Percentiles rank a stretch among this genome's conserved stretches.
phyloP scores from a whole-genome alignment of 1,284 basidiomycete genomes.

The Rhodotorula sp. region DNA sequence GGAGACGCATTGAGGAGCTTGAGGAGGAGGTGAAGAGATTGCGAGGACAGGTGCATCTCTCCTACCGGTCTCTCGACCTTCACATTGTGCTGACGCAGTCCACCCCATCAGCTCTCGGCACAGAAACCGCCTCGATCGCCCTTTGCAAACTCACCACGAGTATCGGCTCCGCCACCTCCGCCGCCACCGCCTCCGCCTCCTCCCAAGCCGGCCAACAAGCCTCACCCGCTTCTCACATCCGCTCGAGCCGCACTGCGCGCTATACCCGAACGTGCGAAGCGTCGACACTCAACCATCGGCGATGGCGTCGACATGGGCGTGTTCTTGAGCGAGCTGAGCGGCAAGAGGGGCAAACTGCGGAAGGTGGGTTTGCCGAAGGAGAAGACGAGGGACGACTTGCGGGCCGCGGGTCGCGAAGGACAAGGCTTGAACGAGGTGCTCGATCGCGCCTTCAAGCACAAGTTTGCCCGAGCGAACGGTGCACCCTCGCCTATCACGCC shows the following conservation, averaged over 20 bases:
- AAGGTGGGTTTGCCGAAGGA: slow-evolving; percentile 19
- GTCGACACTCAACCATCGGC: slow-evolving; percentile 2
- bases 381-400: background rate
- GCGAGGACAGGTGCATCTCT: slow-evolving; percentile 2
- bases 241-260: slow-evolving; percentile 12
- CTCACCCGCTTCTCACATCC: slow-evolving; percentile 19
- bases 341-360: slow-evolving; percentile 7
- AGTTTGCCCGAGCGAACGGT: background rate
- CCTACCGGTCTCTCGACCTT: too few species aligned
- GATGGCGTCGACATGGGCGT: slow-evolving; percentile 19
- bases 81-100: background rate
- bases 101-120: background rate
- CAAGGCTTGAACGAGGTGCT: slow-evolving; percentile 4
- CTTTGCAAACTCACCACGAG: background rate
- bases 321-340: slow-evolving; percentile 23
- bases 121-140: background rate
- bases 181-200: slow-evolving; percentile 15
- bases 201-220: background rate
- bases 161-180: slow-evolving; percentile 6
- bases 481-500: background rate
- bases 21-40: slow-evolving; percentile 14
- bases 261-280: slow-evolving; percentile 15
- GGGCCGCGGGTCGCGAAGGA: background rate
- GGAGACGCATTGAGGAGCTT: slow-evolving; percentile 12
- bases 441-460: slow-evolving; percentile 10